Conservation (phyloP, 164 flowering plant genomes). For the Magnolia kwangsiensis region DNA sequence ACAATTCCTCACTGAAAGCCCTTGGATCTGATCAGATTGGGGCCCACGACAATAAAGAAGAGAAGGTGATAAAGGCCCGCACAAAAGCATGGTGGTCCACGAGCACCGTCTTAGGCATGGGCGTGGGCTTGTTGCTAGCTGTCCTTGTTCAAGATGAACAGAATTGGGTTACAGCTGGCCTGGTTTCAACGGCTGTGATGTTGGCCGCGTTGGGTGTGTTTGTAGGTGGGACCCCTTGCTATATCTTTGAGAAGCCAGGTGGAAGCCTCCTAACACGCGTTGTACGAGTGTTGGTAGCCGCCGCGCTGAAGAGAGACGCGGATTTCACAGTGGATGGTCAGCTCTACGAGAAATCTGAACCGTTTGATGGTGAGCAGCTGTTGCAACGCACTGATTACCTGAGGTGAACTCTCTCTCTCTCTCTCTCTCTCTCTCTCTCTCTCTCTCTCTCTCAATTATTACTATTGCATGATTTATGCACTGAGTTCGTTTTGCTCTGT, state of each 20-base stretch:
- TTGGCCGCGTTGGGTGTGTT: slow-evolving; percentile 9
- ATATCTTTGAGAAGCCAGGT: neutral
- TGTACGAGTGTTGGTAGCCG: neutral
- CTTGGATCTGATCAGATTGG: slow-evolving; percentile 18
- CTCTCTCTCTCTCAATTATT: no score
- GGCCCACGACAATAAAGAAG: neutral
- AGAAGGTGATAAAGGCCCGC: neutral
- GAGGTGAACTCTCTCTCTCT: neutral
- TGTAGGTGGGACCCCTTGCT: neutral
- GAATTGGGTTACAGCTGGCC: slow-evolving; percentile 11
- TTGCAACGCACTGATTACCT: neutral
- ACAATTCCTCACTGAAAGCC: slow-evolving; percentile 10
- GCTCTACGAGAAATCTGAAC: neutral
- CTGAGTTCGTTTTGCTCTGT: no score
- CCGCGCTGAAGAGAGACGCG: neutral
- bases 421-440: no score
- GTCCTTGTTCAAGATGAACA: slow-evolving; percentile 4
- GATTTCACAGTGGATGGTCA: neutral
- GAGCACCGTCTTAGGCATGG: slow-evolving; percentile 12
- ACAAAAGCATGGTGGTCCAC: slow-evolving; percentile 16
- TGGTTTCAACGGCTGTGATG: neutral
- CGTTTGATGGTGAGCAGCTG: neutral
- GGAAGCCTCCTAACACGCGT: slow-evolving; percentile 4
- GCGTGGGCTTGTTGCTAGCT: slow-evolving; percentile 11
- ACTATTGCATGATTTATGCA: no score